Percentiles rank a stretch among this genome's conserved stretches.
Evolutionary conservation across 768 basidiomycete species (phyloP).

Genomic region (Psilocybe azurescens): DNA sequence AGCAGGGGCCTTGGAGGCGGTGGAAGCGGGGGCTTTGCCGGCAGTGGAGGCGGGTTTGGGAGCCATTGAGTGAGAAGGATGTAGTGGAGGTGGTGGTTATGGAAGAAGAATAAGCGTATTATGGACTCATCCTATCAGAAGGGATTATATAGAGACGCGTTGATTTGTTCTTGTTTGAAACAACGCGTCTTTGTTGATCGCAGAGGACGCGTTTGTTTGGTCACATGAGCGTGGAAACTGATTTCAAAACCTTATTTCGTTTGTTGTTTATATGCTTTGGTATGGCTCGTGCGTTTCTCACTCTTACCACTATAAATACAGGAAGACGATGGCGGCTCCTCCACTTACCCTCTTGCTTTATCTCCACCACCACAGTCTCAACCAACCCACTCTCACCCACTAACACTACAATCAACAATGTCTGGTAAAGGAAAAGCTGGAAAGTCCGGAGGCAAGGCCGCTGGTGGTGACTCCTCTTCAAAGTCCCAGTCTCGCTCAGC

Average conservation of each 20-base stretch:
- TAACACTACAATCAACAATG: conserved; percentile 35
- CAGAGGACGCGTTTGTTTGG: conserved; percentile 45
- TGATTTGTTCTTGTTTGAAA: conserved; percentile 49
- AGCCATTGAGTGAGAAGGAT: conserved; percentile 55
- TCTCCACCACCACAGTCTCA: conserved; percentile 26
- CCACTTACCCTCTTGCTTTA: conserved; percentile 25
- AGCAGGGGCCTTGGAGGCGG: conserved; percentile 77
- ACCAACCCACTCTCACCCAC: conserved; percentile 26
- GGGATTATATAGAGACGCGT: conserved; percentile 47
- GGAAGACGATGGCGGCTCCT: conserved; percentile 25
- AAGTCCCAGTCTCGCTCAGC: conserved; percentile 80
- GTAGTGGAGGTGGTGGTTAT: conserved; percentile 37
- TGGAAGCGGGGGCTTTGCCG: conserved; percentile 79
- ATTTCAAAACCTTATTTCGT: conserved; percentile 27
- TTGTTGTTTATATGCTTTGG: conserved; percentile 30
- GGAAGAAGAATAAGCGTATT: conserved; percentile 33
- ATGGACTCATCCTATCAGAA: conserved; percentile 38
- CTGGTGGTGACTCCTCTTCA: conserved; percentile 69
- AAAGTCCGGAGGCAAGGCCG: conserved; percentile 57
- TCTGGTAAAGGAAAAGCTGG: conserved; percentile 52
- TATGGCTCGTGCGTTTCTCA: conserved; percentile 30
- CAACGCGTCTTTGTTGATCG: conserved; percentile 48
- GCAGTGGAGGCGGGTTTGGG: conserved; percentile 87
- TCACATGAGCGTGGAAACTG: conserved; percentile 20
- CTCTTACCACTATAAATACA: conserved; percentile 43